Evolutionary conservation across 139 green algal species (phyloP).

Genomic region (Picochlorum sp.): DNA sequence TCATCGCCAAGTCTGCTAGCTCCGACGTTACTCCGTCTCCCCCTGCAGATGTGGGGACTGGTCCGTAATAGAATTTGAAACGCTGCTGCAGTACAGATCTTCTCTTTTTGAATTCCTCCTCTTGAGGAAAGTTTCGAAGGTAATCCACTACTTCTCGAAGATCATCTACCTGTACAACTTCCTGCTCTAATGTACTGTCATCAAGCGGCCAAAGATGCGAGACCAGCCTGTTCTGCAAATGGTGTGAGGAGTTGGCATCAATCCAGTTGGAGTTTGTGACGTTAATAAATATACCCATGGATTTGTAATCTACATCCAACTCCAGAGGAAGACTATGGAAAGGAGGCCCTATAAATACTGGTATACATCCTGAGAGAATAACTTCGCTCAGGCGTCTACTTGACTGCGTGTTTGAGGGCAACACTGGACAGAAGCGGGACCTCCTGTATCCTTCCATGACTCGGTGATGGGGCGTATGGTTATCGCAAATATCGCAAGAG

Average conservation of each 20-base stretch:
- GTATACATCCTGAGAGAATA: slow-evolving; percentile 26
- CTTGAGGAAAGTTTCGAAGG: slow-evolving; percentile 13
- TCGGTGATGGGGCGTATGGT: slow-evolving; percentile 14
- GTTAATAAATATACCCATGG: slow-evolving; percentile 28
- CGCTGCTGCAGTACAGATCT: slow-evolving; percentile 6
- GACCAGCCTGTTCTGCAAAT: slow-evolving; percentile 31
- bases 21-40: neutral
- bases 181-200: slow-evolving; percentile 1
- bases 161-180: slow-evolving; percentile 5
- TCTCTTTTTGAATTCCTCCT: slow-evolving; percentile 10
- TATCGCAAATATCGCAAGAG: slow-evolving; percentile 32
- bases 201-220: slow-evolving; percentile 26
- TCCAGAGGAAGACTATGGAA: slow-evolving; percentile 31
- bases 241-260: slow-evolving; percentile 10
- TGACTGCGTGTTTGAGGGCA: slow-evolving; percentile 25
- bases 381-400: slow-evolving; percentile 23
- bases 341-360: slow-evolving; percentile 31
- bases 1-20: slow-evolving; percentile 17
- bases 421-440: slow-evolving; percentile 25
- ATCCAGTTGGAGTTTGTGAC: slow-evolving; percentile 20
- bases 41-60: neutral
- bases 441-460: slow-evolving; percentile 18
- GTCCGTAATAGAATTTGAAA: slow-evolving; percentile 29
- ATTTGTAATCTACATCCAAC: slow-evolving; percentile 17
- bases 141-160: slow-evolving; percentile 19